Evolutionary conservation across 164 flowering plant genomes (phyloP).

Genomic region (Sextonia rubra): DNA sequence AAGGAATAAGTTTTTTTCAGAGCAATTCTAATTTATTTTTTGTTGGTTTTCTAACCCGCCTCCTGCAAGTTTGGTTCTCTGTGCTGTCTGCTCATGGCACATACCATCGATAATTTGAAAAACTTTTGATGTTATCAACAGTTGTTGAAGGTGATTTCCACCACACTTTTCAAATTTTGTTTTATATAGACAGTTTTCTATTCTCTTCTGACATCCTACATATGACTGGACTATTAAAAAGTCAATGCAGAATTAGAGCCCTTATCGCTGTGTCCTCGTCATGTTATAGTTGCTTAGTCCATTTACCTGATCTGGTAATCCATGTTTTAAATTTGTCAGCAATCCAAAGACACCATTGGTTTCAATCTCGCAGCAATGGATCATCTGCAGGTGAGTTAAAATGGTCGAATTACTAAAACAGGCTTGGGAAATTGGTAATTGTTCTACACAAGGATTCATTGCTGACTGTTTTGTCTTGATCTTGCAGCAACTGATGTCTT

Average conservation of each 20-base stretch:
- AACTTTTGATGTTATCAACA: too few species aligned
- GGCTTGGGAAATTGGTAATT: background rate
- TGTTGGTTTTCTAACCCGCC: background rate
- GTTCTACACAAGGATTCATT: background rate
- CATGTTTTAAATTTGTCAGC: constrained; percentile 41
- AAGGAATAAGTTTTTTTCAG: background rate
- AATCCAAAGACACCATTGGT: constrained; percentile 83
- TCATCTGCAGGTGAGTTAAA: constrained; percentile 66
- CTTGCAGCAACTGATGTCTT: constrained; percentile 82
- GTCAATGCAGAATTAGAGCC: background rate
- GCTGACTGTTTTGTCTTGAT: background rate
- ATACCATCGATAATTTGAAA: background rate
- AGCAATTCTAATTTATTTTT: too few species aligned
- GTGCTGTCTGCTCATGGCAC: background rate
- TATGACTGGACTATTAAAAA: background rate
- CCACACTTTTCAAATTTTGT: too few species aligned
- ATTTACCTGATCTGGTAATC: background rate
- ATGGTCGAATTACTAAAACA: background rate
- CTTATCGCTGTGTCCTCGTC: background rate
- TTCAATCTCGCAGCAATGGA: constrained; percentile 98
- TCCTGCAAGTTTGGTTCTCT: background rate
- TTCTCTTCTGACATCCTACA: background rate
- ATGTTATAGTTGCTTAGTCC: background rate
- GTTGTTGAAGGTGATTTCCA: too few species aligned
- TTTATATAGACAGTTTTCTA: too few species aligned